Base-by-base conservation (phyloP, 441 rosid species). In the Syzygium syzygioides region DNA sequence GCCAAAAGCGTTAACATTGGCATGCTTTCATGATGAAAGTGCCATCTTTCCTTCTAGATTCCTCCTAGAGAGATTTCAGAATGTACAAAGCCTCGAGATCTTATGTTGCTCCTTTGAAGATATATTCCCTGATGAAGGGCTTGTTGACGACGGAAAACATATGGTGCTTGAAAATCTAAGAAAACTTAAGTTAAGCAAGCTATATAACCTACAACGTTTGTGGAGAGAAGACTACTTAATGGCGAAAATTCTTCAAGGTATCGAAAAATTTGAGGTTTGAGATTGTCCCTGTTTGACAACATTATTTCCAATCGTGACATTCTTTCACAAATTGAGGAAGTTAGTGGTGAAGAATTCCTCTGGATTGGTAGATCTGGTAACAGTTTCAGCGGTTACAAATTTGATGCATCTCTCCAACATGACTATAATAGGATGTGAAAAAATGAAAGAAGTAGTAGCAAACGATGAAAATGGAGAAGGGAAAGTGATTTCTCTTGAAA, bases 291-390 rank as follows among this genome's bases (percentile, higher is more conserved):
- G 4, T 4, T 34, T 68, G 48, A 34, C 48, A 0, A 34, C 14
- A 9, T 0, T 68, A 68, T 68, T 34, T 34, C 26, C 26, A 0
- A 0, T 1, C 0, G 0, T 3, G 14, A 19, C 2, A 68, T 68
- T 26, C 4, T 34, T 34, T 4, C 4, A 32, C 0, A 68, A 34
- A 34, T 0, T 68, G 8, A 19, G 0, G 5, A 0, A 2, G 0
- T 34, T 34, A 19, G 2, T 0, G 79, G 79, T 68, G 48, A 34
- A 19, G 8, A 0, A 68, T 34, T 68, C 7, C 48, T 19, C 26
- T 34, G 79, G 48, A 34, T 34, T 68, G 48, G 4, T 34, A 68
- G 4, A 34, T 68, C 14, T 34, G 34, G 26, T 37, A 9, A 68
- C 26, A 4, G 2, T 12, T 66, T 66, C 25, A 2, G 0, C 1